Conservation (phyloP, 441 rosid species). For the Populus tomentosa region DNA sequence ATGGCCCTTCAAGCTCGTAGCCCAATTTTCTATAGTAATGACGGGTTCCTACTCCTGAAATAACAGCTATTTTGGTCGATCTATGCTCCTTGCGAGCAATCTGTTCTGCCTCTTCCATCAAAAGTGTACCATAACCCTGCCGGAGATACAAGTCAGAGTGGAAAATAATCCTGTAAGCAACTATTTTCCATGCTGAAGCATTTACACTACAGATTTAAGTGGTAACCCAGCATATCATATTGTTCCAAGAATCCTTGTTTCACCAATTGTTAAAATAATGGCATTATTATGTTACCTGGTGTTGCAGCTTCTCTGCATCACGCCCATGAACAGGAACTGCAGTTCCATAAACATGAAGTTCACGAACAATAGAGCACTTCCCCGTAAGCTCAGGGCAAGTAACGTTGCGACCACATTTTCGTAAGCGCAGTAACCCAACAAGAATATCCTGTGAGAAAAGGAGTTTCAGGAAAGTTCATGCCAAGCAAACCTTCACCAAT, state of each 20-base stretch:
- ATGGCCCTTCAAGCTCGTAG: slow-evolving; percentile 94
- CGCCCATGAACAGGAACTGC: slow-evolving; percentile 99
- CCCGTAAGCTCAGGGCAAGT: slow-evolving; percentile 91
- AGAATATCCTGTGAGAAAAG: slow-evolving; percentile 75
- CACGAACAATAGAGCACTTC: slow-evolving; percentile 91
- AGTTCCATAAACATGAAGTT: slow-evolving; percentile 98
- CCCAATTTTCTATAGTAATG: slow-evolving; percentile 95
- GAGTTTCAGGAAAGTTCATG: slow-evolving; percentile 7
- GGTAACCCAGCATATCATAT: neutral
- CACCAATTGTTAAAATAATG: neutral
- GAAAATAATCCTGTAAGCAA: neutral
- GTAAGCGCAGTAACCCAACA: slow-evolving; percentile 86
- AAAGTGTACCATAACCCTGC: slow-evolving; percentile 97
- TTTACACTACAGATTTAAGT: neutral
- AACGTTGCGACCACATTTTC: slow-evolving; percentile 86
- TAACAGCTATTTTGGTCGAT: slow-evolving; percentile 78
- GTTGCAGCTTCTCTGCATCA: slow-evolving; percentile 91
- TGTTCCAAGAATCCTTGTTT: neutral
- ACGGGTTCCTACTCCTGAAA: slow-evolving; percentile 97
- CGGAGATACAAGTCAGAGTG: neutral
- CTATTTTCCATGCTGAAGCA: neutral
- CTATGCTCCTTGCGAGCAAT: slow-evolving; percentile 79
- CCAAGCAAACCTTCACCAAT: neutral
- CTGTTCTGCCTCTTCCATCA: slow-evolving; percentile 97
- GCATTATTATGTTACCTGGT: slow-evolving; percentile 56